Conservation (phyloP, 2,329 filamentous ascomycete genomes). For the Basipetospora chlamydospora region DNA sequence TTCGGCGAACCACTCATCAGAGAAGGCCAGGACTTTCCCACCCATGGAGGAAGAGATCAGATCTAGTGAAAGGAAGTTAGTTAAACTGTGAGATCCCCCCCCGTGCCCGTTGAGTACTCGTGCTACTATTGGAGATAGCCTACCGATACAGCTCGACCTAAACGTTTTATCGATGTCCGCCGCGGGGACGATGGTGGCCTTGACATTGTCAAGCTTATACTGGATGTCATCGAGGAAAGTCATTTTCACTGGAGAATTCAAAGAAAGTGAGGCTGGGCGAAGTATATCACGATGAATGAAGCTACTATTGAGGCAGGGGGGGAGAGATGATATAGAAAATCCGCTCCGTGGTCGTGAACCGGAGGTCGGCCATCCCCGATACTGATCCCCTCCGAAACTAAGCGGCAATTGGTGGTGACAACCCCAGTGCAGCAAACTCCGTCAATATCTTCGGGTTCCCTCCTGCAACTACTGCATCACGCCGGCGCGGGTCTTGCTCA, state of each 20-base stretch:
- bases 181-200: conserved; percentile 31
- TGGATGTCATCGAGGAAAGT: conserved; percentile 15
- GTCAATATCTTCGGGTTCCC: no score
- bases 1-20: conserved; percentile 56
- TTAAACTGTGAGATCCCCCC: no score
- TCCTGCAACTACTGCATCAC: no score
- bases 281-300: no score
- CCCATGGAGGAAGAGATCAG: conserved; percentile 46
- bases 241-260: conserved; percentile 1
- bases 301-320: background rate
- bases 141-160: conserved; percentile 47
- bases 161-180: conserved; percentile 47
- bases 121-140: no score
- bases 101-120: background rate
- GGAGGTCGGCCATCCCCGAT: no score
- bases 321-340: no score
- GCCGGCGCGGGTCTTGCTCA: no score
- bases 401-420: no score
- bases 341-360: no score
- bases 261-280: background rate
- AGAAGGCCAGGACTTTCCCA: conserved; percentile 49
- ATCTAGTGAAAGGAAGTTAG: conserved; percentile 26
- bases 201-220: conserved; percentile 42
- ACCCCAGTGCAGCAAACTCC: no score
- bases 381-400: no score